Evolutionary conservation across 768 basidiomycete genomes (phyloP).

Genomic region (Mycena indigotica): DNA sequence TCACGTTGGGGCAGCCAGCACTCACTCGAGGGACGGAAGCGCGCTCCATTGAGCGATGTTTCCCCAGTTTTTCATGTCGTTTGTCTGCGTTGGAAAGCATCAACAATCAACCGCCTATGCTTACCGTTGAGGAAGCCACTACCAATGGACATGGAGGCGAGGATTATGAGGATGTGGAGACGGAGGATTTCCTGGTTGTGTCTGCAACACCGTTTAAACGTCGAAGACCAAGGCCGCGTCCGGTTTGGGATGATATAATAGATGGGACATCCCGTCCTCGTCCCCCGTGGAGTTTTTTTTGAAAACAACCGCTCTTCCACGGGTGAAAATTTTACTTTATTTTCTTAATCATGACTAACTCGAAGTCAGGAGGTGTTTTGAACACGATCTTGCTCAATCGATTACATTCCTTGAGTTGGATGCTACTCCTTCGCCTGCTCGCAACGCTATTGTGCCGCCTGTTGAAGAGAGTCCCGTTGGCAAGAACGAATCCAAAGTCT

Average conservation of each 20-base stretch:
- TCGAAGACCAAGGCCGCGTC: constrained; percentile 50
- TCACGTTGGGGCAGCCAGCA: constrained; percentile 34
- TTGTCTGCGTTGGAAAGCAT: constrained; percentile 16
- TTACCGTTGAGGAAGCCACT: constrained; percentile 57
- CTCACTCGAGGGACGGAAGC: constrained; percentile 52
- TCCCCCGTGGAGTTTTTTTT: constrained; percentile 59
- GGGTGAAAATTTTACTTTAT: constrained; percentile 38
- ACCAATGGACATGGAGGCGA: constrained; percentile 48
- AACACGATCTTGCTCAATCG: constrained; percentile 74
- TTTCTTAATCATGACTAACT: constrained; percentile 6
- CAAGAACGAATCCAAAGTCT: constrained; percentile 28
- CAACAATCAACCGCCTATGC: constrained; percentile 21
- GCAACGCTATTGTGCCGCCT: constrained; percentile 25
- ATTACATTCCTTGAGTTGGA: constrained; percentile 83
- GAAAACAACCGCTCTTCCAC: constrained; percentile 59
- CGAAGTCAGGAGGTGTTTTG: constrained; percentile 48
- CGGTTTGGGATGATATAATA: constrained; percentile 56
- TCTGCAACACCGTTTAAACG: constrained; percentile 48
- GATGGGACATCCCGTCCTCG: constrained; percentile 43
- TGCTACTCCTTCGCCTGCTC: constrained; percentile 58
- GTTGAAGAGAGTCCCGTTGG: constrained; percentile 34
- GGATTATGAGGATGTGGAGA: constrained; percentile 21
- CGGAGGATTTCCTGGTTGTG: constrained; percentile 18
- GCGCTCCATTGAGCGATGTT: constrained; percentile 62
- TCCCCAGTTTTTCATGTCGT: constrained; percentile 45